Percentiles rank a stretch among this genome's conserved stretches.
Conservation (phyloP, 208 protist species). For the Porcisia deanei region DNA sequence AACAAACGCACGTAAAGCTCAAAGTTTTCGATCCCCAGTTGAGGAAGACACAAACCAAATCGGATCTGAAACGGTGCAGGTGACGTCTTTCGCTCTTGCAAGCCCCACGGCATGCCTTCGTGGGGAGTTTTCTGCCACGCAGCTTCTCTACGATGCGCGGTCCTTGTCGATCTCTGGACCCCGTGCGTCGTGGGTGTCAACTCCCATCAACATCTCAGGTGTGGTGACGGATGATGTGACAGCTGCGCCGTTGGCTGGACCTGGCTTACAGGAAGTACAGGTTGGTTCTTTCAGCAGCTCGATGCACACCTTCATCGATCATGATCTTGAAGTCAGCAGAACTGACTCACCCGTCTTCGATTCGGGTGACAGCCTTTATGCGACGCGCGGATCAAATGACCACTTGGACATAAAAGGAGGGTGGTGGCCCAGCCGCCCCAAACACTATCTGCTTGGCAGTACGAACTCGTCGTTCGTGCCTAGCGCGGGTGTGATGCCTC, state of each 20-base stretch:
- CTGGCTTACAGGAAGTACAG: not conserved
- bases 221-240: not conserved
- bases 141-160: not conserved
- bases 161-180: not conserved
- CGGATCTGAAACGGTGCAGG: too few species aligned
- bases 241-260: not conserved
- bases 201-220: not conserved
- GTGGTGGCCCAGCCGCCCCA: not conserved
- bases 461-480: not conserved
- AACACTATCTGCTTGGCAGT: not conserved
- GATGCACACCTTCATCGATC: constrained; percentile 4
- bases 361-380: not conserved
- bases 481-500: not conserved
- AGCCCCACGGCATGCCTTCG: not conserved
- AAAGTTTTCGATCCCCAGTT: not conserved
- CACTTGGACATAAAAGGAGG: not conserved
- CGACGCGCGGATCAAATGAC: not conserved
- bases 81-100: not conserved
- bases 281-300: constrained; percentile 1
- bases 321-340: constrained; percentile 3
- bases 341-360: not conserved
- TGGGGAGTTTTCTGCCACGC: not conserved
- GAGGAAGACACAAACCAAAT: not conserved
- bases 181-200: not conserved
- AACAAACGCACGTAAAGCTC: not conserved